Evolutionary conservation across 441 rosid species (phyloP).

Genomic region (Populus trichocarpa): DNA sequence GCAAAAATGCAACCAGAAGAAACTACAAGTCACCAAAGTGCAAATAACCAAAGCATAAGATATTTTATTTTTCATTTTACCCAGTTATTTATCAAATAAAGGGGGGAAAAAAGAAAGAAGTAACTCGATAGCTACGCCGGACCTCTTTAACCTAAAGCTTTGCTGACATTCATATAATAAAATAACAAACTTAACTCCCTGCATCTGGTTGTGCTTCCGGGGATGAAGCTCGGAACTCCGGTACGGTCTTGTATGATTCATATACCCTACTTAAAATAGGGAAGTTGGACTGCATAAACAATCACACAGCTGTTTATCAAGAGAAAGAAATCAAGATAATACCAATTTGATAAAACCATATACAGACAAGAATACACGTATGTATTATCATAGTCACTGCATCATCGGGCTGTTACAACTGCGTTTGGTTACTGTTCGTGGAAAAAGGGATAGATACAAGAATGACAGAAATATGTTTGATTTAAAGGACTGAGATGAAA

Average conservation of each 20-base stretch:
- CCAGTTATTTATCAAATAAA: not conserved
- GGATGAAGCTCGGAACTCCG: slow-evolving; percentile 41
- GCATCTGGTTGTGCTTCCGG: slow-evolving; percentile 54
- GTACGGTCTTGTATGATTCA: slow-evolving; percentile 38
- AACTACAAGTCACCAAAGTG: no score
- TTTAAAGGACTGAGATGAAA: no score
- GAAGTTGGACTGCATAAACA: slow-evolving; percentile 41
- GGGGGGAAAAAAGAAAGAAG: not conserved
- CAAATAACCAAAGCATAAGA: no score
- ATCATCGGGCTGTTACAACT: no score
- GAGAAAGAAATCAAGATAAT: not conserved
- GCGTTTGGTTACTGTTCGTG: no score
- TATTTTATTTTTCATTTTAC: no score
- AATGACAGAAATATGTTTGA: no score
- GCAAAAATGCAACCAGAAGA: no score
- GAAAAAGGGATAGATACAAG: no score
- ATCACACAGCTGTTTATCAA: not conserved
- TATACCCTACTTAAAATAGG: slow-evolving; percentile 39
- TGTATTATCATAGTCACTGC: no score
- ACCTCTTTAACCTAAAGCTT: not conserved
- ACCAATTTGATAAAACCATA: not conserved
- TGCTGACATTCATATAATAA: not conserved
- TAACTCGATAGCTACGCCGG: not conserved
- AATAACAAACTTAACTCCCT: slow-evolving; percentile 5
- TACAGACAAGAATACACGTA: no score